Conservation (phyloP, 2,329 filamentous ascomycete genomes). For the Penicillium sp. region DNA sequence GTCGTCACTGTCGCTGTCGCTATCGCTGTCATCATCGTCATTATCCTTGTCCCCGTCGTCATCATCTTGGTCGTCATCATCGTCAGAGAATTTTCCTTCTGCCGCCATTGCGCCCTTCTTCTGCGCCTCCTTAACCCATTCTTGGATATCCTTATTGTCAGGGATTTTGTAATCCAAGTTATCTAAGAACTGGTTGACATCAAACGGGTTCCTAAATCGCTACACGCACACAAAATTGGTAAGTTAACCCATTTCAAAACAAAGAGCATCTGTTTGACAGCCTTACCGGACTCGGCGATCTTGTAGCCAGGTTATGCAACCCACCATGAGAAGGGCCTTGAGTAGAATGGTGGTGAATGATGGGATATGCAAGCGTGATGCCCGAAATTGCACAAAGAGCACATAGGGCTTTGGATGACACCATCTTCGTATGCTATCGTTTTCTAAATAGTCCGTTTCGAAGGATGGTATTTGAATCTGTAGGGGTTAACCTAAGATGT, state of each 20-base stretch:
- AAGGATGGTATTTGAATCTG: background rate
- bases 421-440: background rate
- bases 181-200: constrained; percentile 8
- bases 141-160: constrained; percentile 9
- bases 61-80: background rate
- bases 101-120: constrained; percentile 12
- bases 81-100: background rate
- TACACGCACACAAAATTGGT: background rate
- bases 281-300: constrained; percentile 8
- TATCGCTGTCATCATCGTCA: background rate
- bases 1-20: background rate
- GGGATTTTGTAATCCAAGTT: constrained; percentile 11
- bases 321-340: background rate
- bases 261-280: background rate
- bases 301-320: background rate
- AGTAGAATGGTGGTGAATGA: background rate
- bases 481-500: background rate
- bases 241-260: background rate
- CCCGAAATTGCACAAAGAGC: background rate
- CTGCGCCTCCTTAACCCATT: constrained; percentile 4
- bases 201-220: constrained; percentile 12
- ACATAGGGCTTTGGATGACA: constrained; percentile 5
- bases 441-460: background rate
- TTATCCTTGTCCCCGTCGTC: background rate
- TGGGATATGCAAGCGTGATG: constrained; percentile 1